phyloP scores from a whole-genome alignment of 371 early-diverging fungal genomes.

The Mucor mucedo region DNA sequence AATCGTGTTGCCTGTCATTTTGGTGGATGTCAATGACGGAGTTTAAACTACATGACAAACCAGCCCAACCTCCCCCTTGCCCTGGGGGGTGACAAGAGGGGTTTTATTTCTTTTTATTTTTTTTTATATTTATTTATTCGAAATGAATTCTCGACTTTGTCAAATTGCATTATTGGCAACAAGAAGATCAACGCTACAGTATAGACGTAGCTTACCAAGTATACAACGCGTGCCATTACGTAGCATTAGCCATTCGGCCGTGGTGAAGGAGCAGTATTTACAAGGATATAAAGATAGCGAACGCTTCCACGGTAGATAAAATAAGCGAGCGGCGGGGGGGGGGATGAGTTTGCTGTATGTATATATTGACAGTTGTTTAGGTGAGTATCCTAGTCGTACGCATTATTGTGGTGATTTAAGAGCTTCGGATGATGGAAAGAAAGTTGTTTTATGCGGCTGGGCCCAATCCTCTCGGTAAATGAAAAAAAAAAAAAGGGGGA shows the following conservation, averaged over 20 bases:
- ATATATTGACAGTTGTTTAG: constrained; percentile 9
- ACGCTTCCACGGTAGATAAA: constrained; percentile 39
- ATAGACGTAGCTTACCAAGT: neutral
- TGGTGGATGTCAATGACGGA: no score
- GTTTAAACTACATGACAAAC: no score
- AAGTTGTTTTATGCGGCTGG: constrained; percentile 79
- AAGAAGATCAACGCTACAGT: neutral
- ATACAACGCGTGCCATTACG: constrained; percentile 8
- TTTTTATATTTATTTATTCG: no score
- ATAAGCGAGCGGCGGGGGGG: no score
- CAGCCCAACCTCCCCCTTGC: no score
- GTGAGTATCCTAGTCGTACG: constrained; percentile 62
- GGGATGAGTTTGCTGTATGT: neutral
- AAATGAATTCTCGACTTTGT: constrained; percentile 11
- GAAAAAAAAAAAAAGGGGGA: no score
- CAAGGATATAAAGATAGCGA: constrained; percentile 46
- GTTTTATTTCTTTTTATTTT: no score
- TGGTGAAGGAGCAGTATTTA: constrained; percentile 23
- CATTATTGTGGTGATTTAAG: constrained; percentile 75
- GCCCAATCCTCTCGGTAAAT: constrained; percentile 67
- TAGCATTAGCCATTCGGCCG: constrained; percentile 3
- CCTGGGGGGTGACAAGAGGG: no score
- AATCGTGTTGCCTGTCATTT: no score
- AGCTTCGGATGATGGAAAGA: constrained; percentile 57
- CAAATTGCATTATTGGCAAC: constrained; percentile 5